These are phyloP conservation scores for Micromonas pusilla DNA, from an alignment of 139 green algal genomes.

Conservation along the genomic window DNA sequence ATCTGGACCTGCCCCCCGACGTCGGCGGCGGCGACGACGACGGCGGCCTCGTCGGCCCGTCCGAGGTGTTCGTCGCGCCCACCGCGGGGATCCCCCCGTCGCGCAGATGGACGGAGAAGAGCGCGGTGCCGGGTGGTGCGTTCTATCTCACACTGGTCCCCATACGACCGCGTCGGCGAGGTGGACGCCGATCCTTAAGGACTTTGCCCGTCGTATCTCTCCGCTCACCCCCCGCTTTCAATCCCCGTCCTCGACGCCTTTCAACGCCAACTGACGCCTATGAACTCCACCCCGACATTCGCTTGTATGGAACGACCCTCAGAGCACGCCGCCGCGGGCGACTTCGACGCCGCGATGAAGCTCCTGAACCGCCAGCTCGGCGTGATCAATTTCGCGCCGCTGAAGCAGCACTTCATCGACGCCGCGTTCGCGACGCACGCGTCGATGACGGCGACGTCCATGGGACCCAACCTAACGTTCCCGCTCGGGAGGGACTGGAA, in stretches of 20 bases:
- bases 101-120: conserved; percentile 79
- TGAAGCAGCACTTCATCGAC: conserved; percentile 80
- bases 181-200: too few species aligned
- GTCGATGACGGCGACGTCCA: conserved; percentile 44
- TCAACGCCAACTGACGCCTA: too few species aligned
- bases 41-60: conserved; percentile 16
- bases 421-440: conserved; percentile 60
- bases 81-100: conserved; percentile 58
- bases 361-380: conserved; percentile 88
- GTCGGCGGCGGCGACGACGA: conserved; percentile 52
- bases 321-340: conserved; percentile 78
- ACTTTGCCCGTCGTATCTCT: too few species aligned
- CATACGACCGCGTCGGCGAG: too few species aligned
- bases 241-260: too few species aligned
- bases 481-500: neutral
- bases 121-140: conserved; percentile 59
- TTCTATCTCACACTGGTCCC: too few species aligned
- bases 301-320: too few species aligned
- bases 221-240: too few species aligned
- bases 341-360: conserved; percentile 83
- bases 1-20: conserved; percentile 56
- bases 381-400: conserved; percentile 79
- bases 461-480: conserved; percentile 4
- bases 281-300: too few species aligned
- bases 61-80: conserved; percentile 65